Evolutionary conservation across 345 rosid genomes (phyloP), one percentile per base, ranked within the genome.

Genomic region (Rhizophora mangle): DNA sequence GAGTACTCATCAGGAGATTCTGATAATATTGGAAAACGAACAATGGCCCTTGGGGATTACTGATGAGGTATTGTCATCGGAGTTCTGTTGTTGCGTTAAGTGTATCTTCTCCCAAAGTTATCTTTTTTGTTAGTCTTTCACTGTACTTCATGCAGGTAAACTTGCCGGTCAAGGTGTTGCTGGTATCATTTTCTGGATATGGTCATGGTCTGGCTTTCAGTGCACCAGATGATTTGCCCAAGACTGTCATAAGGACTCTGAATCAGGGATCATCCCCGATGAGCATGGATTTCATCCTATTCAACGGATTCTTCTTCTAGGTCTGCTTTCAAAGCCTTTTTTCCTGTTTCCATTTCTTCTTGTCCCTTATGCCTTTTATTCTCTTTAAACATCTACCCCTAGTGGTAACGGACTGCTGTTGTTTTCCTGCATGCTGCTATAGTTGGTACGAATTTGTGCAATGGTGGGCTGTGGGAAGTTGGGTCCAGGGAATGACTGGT

Each of bases 281-380:
- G 95, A 94, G 97, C 92, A 91, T 95, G 97, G 99, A 95, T 95
- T 92, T 76, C 96, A 95, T 82, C 98, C 99, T 65, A 63, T 82
- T 68, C 90, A 90, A 70, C 98, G 84, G 74, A 92, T 92, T 71
- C 72, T 88, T 60, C 92, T 95, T 75, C 77, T 95, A 85, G 99
- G 99, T 95, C 16, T 65, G 71, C 3, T 57, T 62, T 68, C 39
- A 19, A 57, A 46, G 36, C 37, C 43, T 65, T 70, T 29, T 24
- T 24, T 76, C 60, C 60, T 7, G 1, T 34, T 72, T 59, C 32
- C 39, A 19, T 52, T 52, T 39, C 52, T 58, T 54, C 27, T 69
- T 10, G 26, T 34, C 39, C 54, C 63, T 64, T 15, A 63, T 19
- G 62, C n/a, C 65, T 32, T 29, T 39, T 59, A 29, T 63, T 20